phyloP scores from a whole-genome alignment of 768 basidiomycete species.

The Agaricus subrufescens region DNA sequence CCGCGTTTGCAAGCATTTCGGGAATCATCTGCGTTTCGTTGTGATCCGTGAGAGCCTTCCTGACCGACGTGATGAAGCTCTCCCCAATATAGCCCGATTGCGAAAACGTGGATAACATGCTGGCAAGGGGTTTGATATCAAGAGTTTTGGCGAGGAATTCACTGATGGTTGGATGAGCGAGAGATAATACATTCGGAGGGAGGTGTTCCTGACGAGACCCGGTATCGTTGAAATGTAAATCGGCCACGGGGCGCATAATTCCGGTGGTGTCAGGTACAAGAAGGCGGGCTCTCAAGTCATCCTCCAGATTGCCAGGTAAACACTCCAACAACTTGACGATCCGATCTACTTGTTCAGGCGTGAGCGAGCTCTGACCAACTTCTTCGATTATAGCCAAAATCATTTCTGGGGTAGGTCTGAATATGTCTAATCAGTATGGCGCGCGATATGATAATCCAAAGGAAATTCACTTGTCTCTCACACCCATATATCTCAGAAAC shows the following conservation, averaged over 20 bases:
- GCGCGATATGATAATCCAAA: background rate
- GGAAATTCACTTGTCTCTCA: constrained; percentile 29
- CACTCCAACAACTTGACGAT: constrained; percentile 1
- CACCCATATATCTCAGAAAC: constrained; percentile 32
- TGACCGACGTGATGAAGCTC: constrained; percentile 36
- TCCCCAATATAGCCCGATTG: constrained; percentile 36
- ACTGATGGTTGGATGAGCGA: constrained; percentile 25
- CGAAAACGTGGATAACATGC: constrained; percentile 22
- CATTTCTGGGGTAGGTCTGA: constrained; percentile 26
- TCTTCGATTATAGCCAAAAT: constrained; percentile 21
- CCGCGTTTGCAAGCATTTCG: constrained; percentile 53
- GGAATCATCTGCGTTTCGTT: constrained; percentile 35
- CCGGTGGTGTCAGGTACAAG: constrained; percentile 29
- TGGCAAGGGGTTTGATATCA: constrained; percentile 17
- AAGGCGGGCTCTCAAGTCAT: constrained; percentile 19
- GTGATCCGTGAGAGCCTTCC: constrained; percentile 36
- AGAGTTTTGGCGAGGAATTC: constrained; percentile 19
- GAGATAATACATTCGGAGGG: constrained; percentile 13
- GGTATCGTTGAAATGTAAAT: constrained; percentile 39
- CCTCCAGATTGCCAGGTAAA: background rate
- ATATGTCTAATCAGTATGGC: background rate
- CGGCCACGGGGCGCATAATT: constrained; percentile 21
- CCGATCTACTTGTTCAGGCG: background rate
- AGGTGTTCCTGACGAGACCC: constrained; percentile 23
- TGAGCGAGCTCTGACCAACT: background rate